Percentiles rank a stretch among this genome's conserved stretches.
phyloP scores from a whole-genome alignment of 495 filamentous ascomycete genomes.

The Trichocladium uniseriatum region DNA sequence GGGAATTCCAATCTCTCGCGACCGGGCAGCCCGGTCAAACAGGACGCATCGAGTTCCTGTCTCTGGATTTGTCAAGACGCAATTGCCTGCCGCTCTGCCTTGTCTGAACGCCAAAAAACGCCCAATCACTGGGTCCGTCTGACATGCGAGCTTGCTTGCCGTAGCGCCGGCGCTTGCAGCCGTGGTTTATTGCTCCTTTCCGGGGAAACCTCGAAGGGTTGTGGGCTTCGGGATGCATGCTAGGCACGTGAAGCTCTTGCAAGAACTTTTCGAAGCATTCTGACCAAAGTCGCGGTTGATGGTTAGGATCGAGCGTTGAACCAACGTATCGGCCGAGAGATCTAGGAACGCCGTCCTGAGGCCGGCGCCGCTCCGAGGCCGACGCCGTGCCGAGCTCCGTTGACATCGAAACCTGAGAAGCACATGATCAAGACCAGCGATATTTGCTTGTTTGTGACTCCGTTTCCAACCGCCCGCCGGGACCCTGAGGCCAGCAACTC shows the following conservation, averaged over 20 bases:
- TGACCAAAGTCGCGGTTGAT: no score
- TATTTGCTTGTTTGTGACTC: no score
- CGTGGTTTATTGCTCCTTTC: conserved; percentile 4
- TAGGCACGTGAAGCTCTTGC: no score
- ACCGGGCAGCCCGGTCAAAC: neutral
- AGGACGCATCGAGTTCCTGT: neutral
- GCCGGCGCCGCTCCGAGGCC: no score
- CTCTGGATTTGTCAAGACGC: neutral
- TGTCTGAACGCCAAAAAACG: neutral
- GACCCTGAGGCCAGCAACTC: neutral
- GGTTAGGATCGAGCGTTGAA: no score
- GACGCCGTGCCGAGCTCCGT: neutral
- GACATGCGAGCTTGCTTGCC: conserved; percentile 3
- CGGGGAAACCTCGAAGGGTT: neutral
- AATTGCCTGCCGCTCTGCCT: neutral
- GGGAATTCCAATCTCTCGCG: neutral
- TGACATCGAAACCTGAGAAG: neutral
- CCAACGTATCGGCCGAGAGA: no score
- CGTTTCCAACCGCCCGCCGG: no score
- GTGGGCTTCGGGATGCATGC: no score
- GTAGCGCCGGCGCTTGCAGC: conserved; percentile 7
- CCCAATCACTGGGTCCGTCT: conserved; percentile 2
- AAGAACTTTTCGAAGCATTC: no score
- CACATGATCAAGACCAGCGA: no score
- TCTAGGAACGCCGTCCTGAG: no score